Conservation (phyloP, 495 filamentous ascomycete genomes). For the Aspergillus bridgeri region DNA sequence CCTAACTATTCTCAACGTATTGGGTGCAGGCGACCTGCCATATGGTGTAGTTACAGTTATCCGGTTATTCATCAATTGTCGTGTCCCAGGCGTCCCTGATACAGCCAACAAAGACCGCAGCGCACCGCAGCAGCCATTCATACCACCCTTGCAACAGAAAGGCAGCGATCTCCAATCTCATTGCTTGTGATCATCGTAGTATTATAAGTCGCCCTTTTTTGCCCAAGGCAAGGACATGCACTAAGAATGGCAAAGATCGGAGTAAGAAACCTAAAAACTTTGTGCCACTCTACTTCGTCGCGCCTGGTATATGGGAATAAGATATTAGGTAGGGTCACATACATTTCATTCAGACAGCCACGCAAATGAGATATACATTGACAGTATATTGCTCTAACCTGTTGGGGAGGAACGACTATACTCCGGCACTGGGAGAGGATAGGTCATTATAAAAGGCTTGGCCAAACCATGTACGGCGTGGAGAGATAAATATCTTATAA, state of each 20-base stretch:
- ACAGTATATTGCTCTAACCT: neutral
- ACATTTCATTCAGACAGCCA: slow-evolving; percentile 1
- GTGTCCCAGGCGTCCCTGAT: too few relatives aligned
- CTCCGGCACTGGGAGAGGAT: slow-evolving; percentile 1
- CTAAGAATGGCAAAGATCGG: neutral
- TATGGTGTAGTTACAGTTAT: too few relatives aligned
- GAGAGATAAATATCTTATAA: too few relatives aligned
- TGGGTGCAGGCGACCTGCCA: too few relatives aligned
- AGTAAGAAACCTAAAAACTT: neutral
- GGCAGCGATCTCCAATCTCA: slow-evolving; percentile 5
- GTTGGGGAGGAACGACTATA: slow-evolving; percentile 1
- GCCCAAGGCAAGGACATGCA: slow-evolving; percentile 4
- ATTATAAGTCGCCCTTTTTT: slow-evolving; percentile 1
- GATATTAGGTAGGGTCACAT: neutral
- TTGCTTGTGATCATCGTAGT: slow-evolving; percentile 4
- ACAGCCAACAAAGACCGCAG: too few relatives aligned
- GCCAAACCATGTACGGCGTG: neutral
- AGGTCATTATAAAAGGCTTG: neutral
- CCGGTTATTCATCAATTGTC: too few relatives aligned
- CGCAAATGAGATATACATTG: slow-evolving; percentile 1
- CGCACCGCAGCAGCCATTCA: slow-evolving; percentile 10
- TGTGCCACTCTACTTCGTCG: slow-evolving; percentile 4
- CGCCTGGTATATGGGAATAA: slow-evolving; percentile 1
- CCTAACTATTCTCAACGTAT: too few relatives aligned
- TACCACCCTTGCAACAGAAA: neutral